Percentiles rank a stretch among this genome's conserved stretches.
Evolutionary conservation across 1,284 basidiomycete species (phyloP).

Genomic region (Laetiporus sulphureus): DNA sequence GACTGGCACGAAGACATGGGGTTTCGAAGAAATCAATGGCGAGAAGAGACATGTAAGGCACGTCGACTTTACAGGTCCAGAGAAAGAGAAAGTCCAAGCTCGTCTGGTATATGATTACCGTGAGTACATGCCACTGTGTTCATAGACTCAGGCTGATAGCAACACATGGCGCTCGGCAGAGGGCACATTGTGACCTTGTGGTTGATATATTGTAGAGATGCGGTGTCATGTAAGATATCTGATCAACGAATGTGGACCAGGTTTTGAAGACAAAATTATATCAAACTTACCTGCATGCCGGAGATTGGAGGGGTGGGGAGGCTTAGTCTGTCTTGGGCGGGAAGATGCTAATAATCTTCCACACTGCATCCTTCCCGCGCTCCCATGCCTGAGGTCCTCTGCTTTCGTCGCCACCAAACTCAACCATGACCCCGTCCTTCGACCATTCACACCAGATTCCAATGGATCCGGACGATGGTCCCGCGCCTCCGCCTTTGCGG

Average conservation of each 20-base stretch:
- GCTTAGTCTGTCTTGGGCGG: constrained; percentile 17
- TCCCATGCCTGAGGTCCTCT: constrained; percentile 82
- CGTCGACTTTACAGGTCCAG: constrained; percentile 58
- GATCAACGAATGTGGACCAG: too few species aligned
- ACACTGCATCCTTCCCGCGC: constrained; percentile 69
- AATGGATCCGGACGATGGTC: constrained; percentile 77
- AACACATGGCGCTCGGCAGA: too few species aligned
- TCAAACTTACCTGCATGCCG: too few species aligned
- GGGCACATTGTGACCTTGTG: constrained; percentile 11
- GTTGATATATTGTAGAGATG: too few species aligned
- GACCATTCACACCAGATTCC: constrained; percentile 91
- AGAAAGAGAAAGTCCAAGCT: constrained; percentile 48
- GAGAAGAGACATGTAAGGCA: constrained; percentile 57
- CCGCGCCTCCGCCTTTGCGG: constrained; percentile 80
- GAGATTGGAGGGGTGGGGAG: too few species aligned
- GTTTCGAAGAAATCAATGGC: constrained; percentile 54
- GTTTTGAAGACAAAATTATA: too few species aligned
- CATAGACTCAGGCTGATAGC: too few species aligned
- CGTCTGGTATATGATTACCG: constrained; percentile 65
- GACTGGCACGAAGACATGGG: constrained; percentile 49
- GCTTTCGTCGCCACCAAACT: constrained; percentile 73
- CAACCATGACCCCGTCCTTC: constrained; percentile 73
- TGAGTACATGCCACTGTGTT: constrained; percentile 19
- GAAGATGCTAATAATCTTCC: constrained; percentile 72
- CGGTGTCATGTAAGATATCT: too few species aligned